Evolutionary conservation across 345 rosid species (phyloP).

Genomic region (Limnanthes douglasii): DNA sequence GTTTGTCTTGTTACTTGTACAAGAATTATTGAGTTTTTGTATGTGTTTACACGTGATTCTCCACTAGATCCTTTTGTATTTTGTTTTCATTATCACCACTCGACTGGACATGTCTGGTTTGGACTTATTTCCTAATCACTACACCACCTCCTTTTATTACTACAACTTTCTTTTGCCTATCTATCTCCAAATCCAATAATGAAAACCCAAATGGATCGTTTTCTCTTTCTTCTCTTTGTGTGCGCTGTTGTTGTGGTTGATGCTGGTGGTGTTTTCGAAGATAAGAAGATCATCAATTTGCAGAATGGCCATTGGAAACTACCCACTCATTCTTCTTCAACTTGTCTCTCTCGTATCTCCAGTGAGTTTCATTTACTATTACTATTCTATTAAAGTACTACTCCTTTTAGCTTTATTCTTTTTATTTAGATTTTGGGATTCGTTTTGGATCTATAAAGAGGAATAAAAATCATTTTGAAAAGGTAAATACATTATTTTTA

Average conservation of each 20-base stretch:
- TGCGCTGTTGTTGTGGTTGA: slow-evolving; percentile 4
- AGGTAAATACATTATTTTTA: too few species aligned
- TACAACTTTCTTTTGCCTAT: too few species aligned
- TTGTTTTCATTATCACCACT: too few species aligned
- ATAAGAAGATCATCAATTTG: slow-evolving; percentile 19
- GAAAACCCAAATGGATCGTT: slow-evolving; percentile 4
- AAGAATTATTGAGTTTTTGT: too few species aligned
- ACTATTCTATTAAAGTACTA: not conserved
- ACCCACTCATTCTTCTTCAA: slow-evolving; percentile 6
- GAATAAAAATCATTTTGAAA: not conserved
- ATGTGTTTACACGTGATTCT: too few species aligned
- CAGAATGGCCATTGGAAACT: slow-evolving; percentile 14
- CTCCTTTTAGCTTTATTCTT: slow-evolving; percentile 2
- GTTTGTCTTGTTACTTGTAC: too few species aligned
- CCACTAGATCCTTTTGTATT: too few species aligned
- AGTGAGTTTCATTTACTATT: slow-evolving; percentile 19
- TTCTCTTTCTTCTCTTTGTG: slow-evolving; percentile 4
- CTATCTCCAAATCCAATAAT: slow-evolving; percentile 8
- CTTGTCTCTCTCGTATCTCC: slow-evolving; percentile 30
- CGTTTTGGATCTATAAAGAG: not conserved
- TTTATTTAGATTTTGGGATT: slow-evolving; percentile 15
- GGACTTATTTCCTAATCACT: too few species aligned
- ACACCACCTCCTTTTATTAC: too few species aligned
- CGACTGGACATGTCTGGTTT: too few species aligned
- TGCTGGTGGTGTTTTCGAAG: slow-evolving; percentile 10